Percentiles rank a stretch among this genome's conserved stretches.
These are phyloP conservation scores for Acacia melanoxylon DNA, from an alignment of 306 rosid genomes.

Conservation along the genomic window DNA sequence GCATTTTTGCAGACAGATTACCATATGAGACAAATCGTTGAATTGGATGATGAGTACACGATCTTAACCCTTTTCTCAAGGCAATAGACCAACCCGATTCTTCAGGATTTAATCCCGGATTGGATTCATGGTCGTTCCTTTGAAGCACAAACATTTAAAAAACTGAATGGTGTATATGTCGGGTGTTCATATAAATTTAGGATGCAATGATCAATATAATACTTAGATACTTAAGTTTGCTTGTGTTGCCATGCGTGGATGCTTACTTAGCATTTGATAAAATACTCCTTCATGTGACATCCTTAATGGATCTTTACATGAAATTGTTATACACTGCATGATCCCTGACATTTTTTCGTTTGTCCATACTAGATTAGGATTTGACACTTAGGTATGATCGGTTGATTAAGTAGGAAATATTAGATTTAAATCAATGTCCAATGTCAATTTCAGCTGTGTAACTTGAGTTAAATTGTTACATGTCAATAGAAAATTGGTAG, in stretches of 20 bases:
- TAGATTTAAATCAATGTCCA: not conserved
- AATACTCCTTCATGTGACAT: not conserved
- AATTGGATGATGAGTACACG: too few relatives aligned
- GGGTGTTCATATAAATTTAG: not conserved
- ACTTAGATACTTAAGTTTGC: not conserved
- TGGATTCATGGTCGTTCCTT: too few relatives aligned
- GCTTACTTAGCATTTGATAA: not conserved
- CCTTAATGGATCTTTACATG: not conserved
- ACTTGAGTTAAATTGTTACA: not conserved
- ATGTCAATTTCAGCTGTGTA: slow-evolving; percentile 10
- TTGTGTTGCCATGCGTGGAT: not conserved
- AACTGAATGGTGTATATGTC: too few relatives aligned
- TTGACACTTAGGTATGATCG: not conserved
- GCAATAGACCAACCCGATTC: too few relatives aligned
- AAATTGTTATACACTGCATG: not conserved
- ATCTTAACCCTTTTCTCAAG: too few relatives aligned
- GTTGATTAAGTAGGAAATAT: not conserved
- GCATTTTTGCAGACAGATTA: too few relatives aligned
- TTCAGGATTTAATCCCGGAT: too few relatives aligned
- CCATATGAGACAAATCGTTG: too few relatives aligned
- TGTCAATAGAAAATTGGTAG: too few relatives aligned
- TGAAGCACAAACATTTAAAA: not conserved
- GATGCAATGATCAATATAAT: not conserved
- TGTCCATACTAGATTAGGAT: not conserved
- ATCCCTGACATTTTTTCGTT: not conserved